Conservation (phyloP, 306 rosid genomes). For the Acacia crassicarpa region DNA sequence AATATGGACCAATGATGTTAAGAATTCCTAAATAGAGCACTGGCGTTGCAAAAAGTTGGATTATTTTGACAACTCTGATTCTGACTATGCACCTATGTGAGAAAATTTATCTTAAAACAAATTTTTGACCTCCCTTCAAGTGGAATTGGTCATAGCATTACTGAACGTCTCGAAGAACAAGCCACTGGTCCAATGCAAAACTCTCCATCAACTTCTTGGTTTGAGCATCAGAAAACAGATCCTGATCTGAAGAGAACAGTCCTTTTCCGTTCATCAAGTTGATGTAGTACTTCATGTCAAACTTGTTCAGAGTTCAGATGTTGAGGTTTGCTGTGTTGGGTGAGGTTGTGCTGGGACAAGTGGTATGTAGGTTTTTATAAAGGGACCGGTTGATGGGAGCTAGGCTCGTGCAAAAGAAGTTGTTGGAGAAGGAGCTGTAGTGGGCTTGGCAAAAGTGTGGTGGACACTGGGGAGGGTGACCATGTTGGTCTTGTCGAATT, state of each 20-base stretch:
- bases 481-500: constrained; percentile 42
- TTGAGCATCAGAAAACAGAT: constrained; percentile 24
- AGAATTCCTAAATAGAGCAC: neutral
- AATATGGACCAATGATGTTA: neutral
- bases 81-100: neutral
- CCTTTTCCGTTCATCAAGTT: constrained; percentile 56
- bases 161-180: constrained; percentile 48
- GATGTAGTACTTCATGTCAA: constrained; percentile 58
- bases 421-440: constrained; percentile 29
- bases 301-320: constrained; percentile 35
- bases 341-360: neutral
- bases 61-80: neutral
- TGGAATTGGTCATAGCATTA: constrained; percentile 27
- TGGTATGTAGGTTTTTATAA: neutral
- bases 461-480: constrained; percentile 64
- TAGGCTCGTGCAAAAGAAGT: constrained; percentile 38
- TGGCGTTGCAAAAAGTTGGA: neutral
- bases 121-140: neutral
- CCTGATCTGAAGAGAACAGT: constrained; percentile 58
- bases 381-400: constrained; percentile 35
- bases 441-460: constrained; percentile 48
- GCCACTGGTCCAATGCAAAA: constrained; percentile 40
- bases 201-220: constrained; percentile 41
- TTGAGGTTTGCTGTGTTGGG: constrained; percentile 35
- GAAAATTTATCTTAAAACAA: no score